Conservation (phyloP, 352 stramenopile species). For the Globisporangium paddicum region DNA sequence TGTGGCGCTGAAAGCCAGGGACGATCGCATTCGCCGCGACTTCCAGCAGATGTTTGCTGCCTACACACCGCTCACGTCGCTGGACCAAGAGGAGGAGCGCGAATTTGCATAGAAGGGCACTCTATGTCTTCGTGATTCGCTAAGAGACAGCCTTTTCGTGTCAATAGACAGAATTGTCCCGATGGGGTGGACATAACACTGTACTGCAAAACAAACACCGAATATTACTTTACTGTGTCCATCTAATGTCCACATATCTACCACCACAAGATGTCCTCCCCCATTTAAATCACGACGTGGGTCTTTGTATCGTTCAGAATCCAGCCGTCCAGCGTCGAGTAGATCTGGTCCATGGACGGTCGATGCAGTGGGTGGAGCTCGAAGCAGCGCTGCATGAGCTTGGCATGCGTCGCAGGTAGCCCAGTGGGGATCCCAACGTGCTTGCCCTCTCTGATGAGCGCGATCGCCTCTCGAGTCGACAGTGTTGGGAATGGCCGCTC, state of each 20-base stretch:
- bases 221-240: not conserved
- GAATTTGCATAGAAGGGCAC: slow-evolving; percentile 1
- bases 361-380: slow-evolving; percentile 43
- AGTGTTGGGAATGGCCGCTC: slow-evolving; percentile 47
- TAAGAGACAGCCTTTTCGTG: not conserved
- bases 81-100: slow-evolving; percentile 21
- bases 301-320: slow-evolving; percentile 43
- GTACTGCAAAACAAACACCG: not conserved
- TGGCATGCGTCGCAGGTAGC: slow-evolving; percentile 32
- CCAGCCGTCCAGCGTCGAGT: slow-evolving; percentile 53
- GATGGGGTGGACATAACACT: not conserved
- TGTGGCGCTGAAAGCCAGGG: slow-evolving; percentile 16
- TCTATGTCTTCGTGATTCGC: not conserved
- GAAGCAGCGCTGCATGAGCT: slow-evolving; percentile 64
- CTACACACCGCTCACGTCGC: slow-evolving; percentile 24
- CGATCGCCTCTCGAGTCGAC: slow-evolving; percentile 47
- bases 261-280: not conserved
- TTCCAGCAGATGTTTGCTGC: slow-evolving; percentile 24
- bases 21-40: slow-evolving; percentile 25
- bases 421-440: slow-evolving; percentile 48
- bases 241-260: not conserved
- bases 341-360: slow-evolving; percentile 69
- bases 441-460: slow-evolving; percentile 57
- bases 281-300: slow-evolving; percentile 12
- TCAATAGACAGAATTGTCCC: not conserved